Evolutionary conservation across 179 eudicot genomes (phyloP).

Genomic region (Spergularia azorica): DNA sequence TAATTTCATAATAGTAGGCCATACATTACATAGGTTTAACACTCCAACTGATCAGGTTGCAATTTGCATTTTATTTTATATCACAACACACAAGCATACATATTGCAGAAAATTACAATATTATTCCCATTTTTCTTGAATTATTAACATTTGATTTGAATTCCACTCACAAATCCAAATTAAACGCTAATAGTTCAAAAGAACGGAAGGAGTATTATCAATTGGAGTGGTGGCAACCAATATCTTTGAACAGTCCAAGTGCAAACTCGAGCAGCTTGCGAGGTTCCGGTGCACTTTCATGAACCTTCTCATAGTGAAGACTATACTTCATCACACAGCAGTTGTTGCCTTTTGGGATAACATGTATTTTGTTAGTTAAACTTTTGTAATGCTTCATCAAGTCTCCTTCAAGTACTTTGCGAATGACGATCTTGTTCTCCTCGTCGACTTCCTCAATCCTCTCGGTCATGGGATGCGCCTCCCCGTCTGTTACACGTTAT

Average conservation of each 20-base stretch:
- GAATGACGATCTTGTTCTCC: neutral
- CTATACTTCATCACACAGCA: neutral
- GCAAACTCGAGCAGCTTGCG: neutral
- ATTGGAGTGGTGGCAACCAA: neutral
- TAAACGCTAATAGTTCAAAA: no score
- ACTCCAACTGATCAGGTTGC: no score
- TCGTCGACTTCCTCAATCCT: slow-evolving; percentile 9
- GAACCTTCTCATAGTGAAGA: slow-evolving; percentile 9
- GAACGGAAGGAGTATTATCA: no score
- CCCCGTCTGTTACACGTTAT: neutral
- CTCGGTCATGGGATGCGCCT: neutral
- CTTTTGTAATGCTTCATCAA: slow-evolving; percentile 4
- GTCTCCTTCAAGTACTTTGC: slow-evolving; percentile 6
- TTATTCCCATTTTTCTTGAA: no score
- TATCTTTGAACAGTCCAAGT: neutral
- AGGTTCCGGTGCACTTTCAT: slow-evolving; percentile 12
- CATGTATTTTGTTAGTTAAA: neutral
- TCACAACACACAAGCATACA: no score
- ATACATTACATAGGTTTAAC: no score
- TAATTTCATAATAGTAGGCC: no score
- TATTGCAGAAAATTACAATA: no score
- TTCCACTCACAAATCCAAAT: no score
- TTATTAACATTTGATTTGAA: no score
- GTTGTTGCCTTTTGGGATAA: neutral
- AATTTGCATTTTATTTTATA: no score